These are phyloP conservation scores for Rhizophagus sp. DNA, from an alignment of 192 early-diverging fungal genomes.

Conservation along the genomic window DNA sequence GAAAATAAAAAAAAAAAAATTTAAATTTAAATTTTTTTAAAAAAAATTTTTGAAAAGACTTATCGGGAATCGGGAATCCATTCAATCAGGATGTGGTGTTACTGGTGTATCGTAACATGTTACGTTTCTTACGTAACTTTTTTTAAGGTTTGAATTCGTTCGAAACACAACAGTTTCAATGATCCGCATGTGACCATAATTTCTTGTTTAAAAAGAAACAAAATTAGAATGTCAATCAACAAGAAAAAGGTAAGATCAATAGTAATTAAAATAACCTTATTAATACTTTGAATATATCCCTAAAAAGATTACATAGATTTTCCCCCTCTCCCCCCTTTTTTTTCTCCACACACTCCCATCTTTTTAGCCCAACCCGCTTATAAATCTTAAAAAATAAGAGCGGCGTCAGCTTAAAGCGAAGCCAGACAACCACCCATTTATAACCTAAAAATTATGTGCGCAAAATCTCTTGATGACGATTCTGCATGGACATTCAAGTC, in stretches of 20 bases:
- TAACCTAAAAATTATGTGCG: conserved; percentile 30
- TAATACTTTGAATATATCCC: too few species aligned
- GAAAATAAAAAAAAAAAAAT: too few species aligned
- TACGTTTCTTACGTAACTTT: too few species aligned
- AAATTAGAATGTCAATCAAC: not conserved
- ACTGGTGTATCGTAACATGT: too few species aligned
- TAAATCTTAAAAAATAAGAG: not conserved
- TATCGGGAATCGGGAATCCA: too few species aligned
- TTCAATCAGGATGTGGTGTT: too few species aligned
- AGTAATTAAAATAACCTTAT: too few species aligned
- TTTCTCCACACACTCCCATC: too few species aligned
- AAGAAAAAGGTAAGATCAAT: not conserved
- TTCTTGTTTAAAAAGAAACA: not conserved
- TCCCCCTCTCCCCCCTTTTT: too few species aligned
- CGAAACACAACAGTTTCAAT: not conserved
- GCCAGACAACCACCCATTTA: conserved; percentile 14
- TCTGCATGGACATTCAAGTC: conserved; percentile 12
- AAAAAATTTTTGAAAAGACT: too few species aligned
- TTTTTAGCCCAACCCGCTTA: not conserved
- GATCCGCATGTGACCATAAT: not conserved
- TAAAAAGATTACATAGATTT: too few species aligned
- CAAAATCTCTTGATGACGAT: conserved; percentile 33
- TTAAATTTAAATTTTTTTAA: too few species aligned
- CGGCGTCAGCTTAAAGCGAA: conserved; percentile 28
- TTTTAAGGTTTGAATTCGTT: not conserved